phyloP scores from a whole-genome alignment of 2,329 filamentous ascomycete genomes.

The Sporothrix brasiliensis region DNA sequence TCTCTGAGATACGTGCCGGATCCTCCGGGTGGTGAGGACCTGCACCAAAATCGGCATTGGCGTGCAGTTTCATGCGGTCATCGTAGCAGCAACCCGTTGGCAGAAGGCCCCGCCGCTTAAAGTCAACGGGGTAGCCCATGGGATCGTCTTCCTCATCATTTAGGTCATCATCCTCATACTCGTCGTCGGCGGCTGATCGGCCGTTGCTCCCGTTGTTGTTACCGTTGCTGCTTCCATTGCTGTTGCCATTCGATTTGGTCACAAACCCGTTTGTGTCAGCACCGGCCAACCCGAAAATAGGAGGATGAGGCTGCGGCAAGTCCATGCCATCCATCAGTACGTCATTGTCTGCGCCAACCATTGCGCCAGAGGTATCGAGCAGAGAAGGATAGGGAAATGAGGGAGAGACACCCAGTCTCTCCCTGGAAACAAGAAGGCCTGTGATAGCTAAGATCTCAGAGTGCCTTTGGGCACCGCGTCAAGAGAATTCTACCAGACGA shows the following conservation, averaged over 20 bases:
- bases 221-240: slow-evolving; percentile 6
- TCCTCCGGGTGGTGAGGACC: slow-evolving; percentile 91
- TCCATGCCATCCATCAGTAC: slow-evolving; percentile 38
- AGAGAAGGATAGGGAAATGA: background rate
- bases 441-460: background rate
- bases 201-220: slow-evolving; percentile 2
- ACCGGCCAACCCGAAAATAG: background rate
- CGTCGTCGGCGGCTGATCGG: slow-evolving; percentile 41
- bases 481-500: background rate
- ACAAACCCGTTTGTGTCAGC: slow-evolving; percentile 18
- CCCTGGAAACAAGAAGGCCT: slow-evolving; percentile 11
- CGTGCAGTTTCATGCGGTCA: slow-evolving; percentile 92
- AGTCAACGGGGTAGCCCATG: slow-evolving; percentile 41
- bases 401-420: slow-evolving; percentile 25
- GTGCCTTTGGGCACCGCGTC: background rate
- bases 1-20: slow-evolving; percentile 86
- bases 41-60: slow-evolving; percentile 74
- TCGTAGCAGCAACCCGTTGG: slow-evolving; percentile 87
- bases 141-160: slow-evolving; percentile 40
- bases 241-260: background rate
- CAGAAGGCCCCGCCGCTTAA: slow-evolving; percentile 55
- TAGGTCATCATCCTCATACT: slow-evolving; percentile 45
- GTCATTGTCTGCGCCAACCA: slow-evolving; percentile 34
- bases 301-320: background rate
- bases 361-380: background rate